Conservation (phyloP, 208 protist genomes). For the Perkinsela sp. region DNA sequence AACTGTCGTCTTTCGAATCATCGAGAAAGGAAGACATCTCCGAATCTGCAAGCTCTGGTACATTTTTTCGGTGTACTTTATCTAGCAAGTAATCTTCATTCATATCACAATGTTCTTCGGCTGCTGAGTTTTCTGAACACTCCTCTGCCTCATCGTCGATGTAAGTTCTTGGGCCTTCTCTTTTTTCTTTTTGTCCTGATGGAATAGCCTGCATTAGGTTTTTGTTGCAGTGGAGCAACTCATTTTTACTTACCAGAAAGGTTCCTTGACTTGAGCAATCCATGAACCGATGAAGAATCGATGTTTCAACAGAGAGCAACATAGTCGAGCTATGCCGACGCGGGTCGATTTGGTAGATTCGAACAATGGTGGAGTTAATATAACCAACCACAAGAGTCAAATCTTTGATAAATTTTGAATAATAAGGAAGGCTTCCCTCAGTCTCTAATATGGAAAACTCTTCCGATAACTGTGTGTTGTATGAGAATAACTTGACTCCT, state of each 20-base stretch:
- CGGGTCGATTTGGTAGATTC: background rate
- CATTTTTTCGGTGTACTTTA: background rate
- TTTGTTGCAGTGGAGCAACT: background rate
- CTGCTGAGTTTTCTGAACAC: background rate
- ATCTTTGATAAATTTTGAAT: background rate
- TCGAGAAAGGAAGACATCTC: too few species aligned
- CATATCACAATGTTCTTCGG: background rate
- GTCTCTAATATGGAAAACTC: background rate
- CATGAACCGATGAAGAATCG: background rate
- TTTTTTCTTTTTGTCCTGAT: background rate
- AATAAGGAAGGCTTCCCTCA: background rate
- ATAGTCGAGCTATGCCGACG: background rate
- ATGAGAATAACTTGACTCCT: background rate
- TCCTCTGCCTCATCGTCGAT: background rate
- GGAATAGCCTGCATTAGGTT: background rate
- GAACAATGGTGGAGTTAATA: background rate
- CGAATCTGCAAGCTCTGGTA: too few species aligned
- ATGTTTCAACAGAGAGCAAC: background rate
- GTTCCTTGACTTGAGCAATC: background rate
- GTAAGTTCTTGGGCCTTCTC: background rate
- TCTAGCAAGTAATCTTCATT: background rate
- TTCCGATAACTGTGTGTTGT: background rate
- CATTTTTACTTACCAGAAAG: background rate
- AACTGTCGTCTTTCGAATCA: background rate
- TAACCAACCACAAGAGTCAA: background rate